Evolutionary conservation across 192 early-diverging fungal species (phyloP), one percentile per base, ranked within the genome.

Genomic region (Dispira parvispora): DNA sequence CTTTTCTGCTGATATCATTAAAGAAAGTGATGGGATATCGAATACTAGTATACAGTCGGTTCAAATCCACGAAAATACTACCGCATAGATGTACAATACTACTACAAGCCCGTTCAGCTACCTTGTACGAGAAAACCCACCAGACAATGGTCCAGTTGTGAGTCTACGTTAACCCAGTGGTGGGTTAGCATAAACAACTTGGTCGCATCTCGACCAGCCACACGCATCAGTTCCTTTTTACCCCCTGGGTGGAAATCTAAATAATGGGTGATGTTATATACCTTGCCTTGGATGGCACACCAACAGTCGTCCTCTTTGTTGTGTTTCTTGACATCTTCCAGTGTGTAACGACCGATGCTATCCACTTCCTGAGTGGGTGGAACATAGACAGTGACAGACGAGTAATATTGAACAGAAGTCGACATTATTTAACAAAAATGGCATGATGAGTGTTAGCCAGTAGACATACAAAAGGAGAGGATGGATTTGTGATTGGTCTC

Each of bases 111-210:
- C 20, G 8, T 18, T 52, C 26, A 52, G 50, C 21, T 26, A n/a
- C 26, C 50, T 11, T 20, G 50, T n/a, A n/a, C 62, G 18, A 63
- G 43, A 20, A 63, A 52, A 3, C 88, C 88, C 25, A 90, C 82
- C 13, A 87, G 66, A 55, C 93, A 95, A 54, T 82, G 78, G 53
- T 92, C 88, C 26, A 95, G 75, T 73, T 95, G 78, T 21, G 72
- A 79, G n/a, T 96, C 92, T 23, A 83, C 74, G 67, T 98, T 98
- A 21, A 98, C 93, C 96, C 96, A 98, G 56, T 86, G 75, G 73
- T 98, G 96, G 12, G 85, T 90, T 50, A 83, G 77, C 64, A 75
- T 84, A 64, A 96, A 94, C 49, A 96, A 71, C 69, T 84, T 80
- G 8, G 95, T 92, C 8, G 88, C 91, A 58, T 98, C 95, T 62